Evolutionary conservation across 768 basidiomycete species (phyloP), one percentile per base, ranked within the genome.

Genomic region (Wakefieldia striispora): DNA sequence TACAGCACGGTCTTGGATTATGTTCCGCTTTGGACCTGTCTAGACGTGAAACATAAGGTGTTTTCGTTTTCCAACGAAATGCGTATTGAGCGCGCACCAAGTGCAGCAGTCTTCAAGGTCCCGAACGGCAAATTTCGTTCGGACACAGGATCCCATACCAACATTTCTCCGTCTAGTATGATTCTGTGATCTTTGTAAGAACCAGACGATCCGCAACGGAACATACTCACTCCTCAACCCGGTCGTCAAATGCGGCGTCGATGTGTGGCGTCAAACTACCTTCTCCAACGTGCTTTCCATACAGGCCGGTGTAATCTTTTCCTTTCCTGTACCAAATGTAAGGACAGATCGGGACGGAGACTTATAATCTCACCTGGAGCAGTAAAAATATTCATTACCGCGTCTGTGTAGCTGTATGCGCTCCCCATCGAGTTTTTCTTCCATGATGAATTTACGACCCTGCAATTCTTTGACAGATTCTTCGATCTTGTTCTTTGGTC

Each of bases 341-440:
- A 47, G n/a, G 29, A 16, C 16, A 10, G 6, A 40, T 7, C n/a
- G 13, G 12, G 27, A 11, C 2, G 1, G n/a, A 11, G 2, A 13
- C 7, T 4, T 17, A 36, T 12, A 14, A 1, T 1, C 71, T 60
- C 57, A 90, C 86, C 95, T 80, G 17, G 97, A 98, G 64, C 87
- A 95, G 60, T 95, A 97, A 57, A 86, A 90, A 63, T 90, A 97
- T 63, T 91, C 84, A 51, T 90, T 88, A 0, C 91, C 92, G 41
- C 88, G 78, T 67, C 91, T 97, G 62, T 99, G 97, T 48, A 99
- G 57, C 65, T 98, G 97, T 70, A 99, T 93, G 29, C 97, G 75
- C 66, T 99, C 97, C 2, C 97, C 97, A 58, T 99, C 97, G 2
- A 98, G 77, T 65, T 98, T 99, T 71, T 99, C 97, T 65, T 99